These are phyloP conservation scores for Solanum hybrid DNA, from an alignment of 305 asterid species.

Conservation along the genomic window DNA sequence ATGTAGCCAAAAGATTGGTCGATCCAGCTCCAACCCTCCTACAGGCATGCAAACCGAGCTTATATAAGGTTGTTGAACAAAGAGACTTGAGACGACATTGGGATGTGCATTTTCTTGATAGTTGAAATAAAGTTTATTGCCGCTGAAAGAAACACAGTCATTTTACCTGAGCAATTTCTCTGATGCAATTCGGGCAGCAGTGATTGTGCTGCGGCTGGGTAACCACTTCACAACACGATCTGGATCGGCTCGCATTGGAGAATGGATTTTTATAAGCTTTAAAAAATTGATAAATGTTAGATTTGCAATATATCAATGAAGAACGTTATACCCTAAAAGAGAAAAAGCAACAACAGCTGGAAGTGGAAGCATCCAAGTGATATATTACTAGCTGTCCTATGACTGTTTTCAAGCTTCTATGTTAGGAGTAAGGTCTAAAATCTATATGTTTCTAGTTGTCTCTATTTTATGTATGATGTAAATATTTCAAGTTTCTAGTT, in stretches of 20 bases:
- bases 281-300: slow-evolving; percentile 1
- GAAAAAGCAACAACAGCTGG: background rate
- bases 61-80: background rate
- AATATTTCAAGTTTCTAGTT: background rate
- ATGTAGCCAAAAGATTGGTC: slow-evolving; percentile 52
- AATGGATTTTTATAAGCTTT: slow-evolving; percentile 92
- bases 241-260: slow-evolving; percentile 95
- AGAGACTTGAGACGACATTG: background rate
- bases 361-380: background rate
- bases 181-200: slow-evolving; percentile 81
- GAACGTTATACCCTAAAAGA: background rate
- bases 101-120: background rate
- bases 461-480: background rate
- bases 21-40: slow-evolving; percentile 87
- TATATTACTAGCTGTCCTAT: background rate
- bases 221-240: slow-evolving; percentile 72
- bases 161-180: slow-evolving; percentile 73
- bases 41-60: background rate
- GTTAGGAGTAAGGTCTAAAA: background rate
- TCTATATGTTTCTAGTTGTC: background rate
- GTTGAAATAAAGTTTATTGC: background rate
- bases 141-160: background rate
- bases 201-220: slow-evolving; percentile 55
- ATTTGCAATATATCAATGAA: background rate
- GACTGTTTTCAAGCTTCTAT: background rate